A percentile compares a stretch with the other conserved stretches of the same genome.
These are phyloP conservation scores for Cytospora schulzeri DNA, from an alignment of 2,329 filamentous ascomycete genomes.

Conservation along the genomic window DNA sequence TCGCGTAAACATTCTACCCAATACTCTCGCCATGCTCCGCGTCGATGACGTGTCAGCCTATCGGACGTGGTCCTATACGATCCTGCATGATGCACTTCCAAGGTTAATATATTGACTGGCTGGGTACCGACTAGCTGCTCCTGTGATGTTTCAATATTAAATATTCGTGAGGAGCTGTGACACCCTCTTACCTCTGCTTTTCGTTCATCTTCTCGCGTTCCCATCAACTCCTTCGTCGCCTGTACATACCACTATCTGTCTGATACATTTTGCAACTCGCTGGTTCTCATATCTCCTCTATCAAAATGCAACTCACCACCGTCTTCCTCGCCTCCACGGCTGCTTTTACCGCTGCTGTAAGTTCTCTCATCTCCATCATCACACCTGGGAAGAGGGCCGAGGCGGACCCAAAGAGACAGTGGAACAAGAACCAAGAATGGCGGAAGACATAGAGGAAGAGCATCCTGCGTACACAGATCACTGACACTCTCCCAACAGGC, in stretches of 20 bases:
- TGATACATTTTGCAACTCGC: background rate
- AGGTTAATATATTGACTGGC: background rate
- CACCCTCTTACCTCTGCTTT: background rate
- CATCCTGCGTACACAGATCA: background rate
- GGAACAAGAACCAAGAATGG: background rate
- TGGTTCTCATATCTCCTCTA: background rate
- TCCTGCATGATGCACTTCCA: constrained; percentile 12
- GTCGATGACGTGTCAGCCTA: constrained; percentile 19
- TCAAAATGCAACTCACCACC: constrained; percentile 16
- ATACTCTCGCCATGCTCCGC: too few relatives aligned
- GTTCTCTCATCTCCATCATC: background rate
- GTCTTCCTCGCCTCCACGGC: constrained; percentile 17
- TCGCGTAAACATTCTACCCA: constrained; percentile 14
- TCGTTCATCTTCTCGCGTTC: background rate
- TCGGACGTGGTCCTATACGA: constrained; percentile 11
- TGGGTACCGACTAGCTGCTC: constrained; percentile 7
- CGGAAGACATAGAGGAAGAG: background rate
- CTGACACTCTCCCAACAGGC: background rate
- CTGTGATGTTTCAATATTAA: constrained; percentile 7
- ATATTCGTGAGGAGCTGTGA: background rate
- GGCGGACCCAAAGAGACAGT: background rate
- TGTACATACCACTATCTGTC: background rate
- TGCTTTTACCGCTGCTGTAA: constrained; percentile 10
- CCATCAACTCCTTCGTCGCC: background rate
- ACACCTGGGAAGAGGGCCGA: background rate